Conservation (phyloP, 2,329 filamentous ascomycete species). For the Trichophyton verrucosum region DNA sequence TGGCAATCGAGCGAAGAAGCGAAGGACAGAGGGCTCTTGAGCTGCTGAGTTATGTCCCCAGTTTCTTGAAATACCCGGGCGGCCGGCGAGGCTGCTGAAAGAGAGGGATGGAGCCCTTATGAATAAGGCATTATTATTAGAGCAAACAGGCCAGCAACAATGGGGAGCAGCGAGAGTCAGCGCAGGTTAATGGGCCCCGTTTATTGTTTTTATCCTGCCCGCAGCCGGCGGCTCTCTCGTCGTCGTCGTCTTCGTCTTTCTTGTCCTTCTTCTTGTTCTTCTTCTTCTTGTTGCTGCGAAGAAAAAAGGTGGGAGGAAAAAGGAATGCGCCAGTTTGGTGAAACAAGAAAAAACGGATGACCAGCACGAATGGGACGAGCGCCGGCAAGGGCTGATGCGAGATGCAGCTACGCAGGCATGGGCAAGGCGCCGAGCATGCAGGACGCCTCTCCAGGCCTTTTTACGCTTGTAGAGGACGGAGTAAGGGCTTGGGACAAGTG, state of each 20-base stretch:
- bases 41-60: neutral
- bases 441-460: no score
- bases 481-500: neutral
- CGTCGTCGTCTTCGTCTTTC: no score
- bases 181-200: neutral
- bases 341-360: conserved; percentile 8
- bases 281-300: neutral
- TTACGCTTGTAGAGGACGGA: no score
- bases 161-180: neutral
- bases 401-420: neutral
- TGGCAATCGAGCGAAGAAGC: neutral
- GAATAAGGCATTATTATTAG: neutral
- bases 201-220: neutral
- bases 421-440: no score
- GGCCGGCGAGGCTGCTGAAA: neutral
- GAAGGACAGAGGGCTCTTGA: neutral
- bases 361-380: neutral
- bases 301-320: neutral
- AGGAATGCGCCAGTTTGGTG: conserved; percentile 1
- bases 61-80: neutral
- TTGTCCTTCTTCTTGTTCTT: no score
- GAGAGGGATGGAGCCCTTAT: neutral
- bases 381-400: neutral
- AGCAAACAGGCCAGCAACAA: neutral
- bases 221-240: neutral